phyloP scores from a whole-genome alignment of 2,329 filamentous ascomycete genomes.

The Trichoderma citrinoviride region DNA sequence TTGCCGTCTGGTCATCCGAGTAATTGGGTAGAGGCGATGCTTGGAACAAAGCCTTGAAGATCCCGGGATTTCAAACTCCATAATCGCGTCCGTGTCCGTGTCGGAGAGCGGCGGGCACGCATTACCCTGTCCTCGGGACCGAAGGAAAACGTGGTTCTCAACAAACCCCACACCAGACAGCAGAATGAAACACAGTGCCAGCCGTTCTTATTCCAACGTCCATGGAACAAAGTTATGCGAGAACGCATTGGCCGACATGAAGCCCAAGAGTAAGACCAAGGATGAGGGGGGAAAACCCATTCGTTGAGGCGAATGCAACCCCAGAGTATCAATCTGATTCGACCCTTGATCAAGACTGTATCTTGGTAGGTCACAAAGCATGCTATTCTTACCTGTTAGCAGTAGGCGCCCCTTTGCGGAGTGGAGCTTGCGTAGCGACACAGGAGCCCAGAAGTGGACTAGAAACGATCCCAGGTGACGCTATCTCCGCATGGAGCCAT shows the following conservation, averaged over 20 bases:
- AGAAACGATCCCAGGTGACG: background rate
- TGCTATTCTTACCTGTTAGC: background rate
- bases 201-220: background rate
- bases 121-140: slow-evolving; percentile 17
- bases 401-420: background rate
- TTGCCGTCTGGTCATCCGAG: background rate
- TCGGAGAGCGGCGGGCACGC: slow-evolving; percentile 5
- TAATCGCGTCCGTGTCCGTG: background rate
- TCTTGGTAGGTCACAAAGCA: background rate
- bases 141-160: slow-evolving; percentile 14
- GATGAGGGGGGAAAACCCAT: background rate
- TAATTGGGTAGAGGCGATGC: background rate
- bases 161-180: slow-evolving; percentile 12
- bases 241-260: background rate
- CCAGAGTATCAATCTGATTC: slow-evolving; percentile 1
- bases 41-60: no score
- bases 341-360: background rate
- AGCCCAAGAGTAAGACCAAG: background rate
- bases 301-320: slow-evolving; percentile 18
- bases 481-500: background rate
- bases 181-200: slow-evolving; percentile 18
- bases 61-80: background rate
- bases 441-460: background rate
- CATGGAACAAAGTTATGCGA: background rate
- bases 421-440: slow-evolving; percentile 2